Percentiles rank a stretch among this genome's conserved stretches.
Evolutionary conservation across 2,329 filamentous ascomycete genomes (phyloP).

Genomic region (Diaporthe australafricana): DNA sequence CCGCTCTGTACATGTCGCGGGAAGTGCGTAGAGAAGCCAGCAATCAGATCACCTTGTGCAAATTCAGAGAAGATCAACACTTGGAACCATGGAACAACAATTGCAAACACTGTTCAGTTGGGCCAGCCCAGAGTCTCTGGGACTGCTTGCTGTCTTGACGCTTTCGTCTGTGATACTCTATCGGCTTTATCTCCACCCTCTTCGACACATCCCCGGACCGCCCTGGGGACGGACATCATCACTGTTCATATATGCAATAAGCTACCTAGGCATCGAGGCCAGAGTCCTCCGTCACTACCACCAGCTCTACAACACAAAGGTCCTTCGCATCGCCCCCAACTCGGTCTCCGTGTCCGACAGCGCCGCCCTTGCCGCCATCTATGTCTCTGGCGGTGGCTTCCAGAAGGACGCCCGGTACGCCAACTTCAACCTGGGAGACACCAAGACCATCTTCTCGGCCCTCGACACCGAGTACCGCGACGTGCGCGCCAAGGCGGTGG

Average conservation of each 20-base stretch:
- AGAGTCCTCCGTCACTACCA: slow-evolving; percentile 33
- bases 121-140: no score
- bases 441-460: neutral
- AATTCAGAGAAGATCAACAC: no score
- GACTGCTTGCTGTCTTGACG: no score
- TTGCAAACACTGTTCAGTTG: no score
- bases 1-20: no score
- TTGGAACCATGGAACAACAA: no score
- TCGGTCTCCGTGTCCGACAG: neutral
- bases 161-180: no score
- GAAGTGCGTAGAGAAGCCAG: no score
- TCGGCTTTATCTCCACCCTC: slow-evolving; percentile 36
- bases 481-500: neutral
- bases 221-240: slow-evolving; percentile 18
- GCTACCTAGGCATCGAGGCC: slow-evolving; percentile 38
- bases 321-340: neutral
- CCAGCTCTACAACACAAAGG: neutral
- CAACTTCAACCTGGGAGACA: neutral
- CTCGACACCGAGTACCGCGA: neutral
- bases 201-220: slow-evolving; percentile 22
- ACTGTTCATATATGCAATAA: slow-evolving; percentile 30
- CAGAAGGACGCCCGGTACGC: neutral
- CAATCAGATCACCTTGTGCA: no score
- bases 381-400: neutral
- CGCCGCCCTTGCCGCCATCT: neutral